Conservation (phyloP, 768 basidiomycete genomes). For the Panaeolus papilionaceus region DNA sequence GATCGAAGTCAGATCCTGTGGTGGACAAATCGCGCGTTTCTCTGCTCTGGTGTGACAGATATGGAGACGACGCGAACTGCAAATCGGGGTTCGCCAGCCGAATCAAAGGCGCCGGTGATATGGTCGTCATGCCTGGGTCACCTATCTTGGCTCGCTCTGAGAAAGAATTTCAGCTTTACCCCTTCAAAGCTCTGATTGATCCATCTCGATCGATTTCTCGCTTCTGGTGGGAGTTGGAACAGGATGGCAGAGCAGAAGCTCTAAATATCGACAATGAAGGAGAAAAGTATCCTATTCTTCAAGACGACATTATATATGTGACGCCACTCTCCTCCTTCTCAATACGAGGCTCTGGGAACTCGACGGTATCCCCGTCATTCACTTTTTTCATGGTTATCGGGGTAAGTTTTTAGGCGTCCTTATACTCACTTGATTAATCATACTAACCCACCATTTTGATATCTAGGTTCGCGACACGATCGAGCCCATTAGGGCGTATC, state of each 20-base stretch:
- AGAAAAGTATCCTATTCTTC: conserved; percentile 43
- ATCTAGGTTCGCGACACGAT: not conserved
- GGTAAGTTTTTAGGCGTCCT: too few species aligned
- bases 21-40: conserved; percentile 45
- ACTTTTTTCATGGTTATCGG: too few species aligned
- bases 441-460: too few species aligned
- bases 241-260: conserved; percentile 39
- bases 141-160: conserved; percentile 42
- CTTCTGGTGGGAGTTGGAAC: conserved; percentile 54
- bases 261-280: conserved; percentile 46
- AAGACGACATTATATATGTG: conserved; percentile 45
- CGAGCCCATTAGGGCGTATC: not conserved
- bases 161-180: conserved; percentile 38
- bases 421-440: too few species aligned
- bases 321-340: not conserved
- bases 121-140: conserved; percentile 36
- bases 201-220: conserved; percentile 46
- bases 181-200: conserved; percentile 49
- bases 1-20: conserved; percentile 37
- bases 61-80: conserved; percentile 42
- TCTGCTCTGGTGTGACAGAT: conserved; percentile 48
- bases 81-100: not conserved
- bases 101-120: conserved; percentile 35
- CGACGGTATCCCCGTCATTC: too few species aligned
- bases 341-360: not conserved